Evolutionary conservation across 805 yeast genomes (phyloP).

Genomic region (Cyberlindnera mycetangii): DNA sequence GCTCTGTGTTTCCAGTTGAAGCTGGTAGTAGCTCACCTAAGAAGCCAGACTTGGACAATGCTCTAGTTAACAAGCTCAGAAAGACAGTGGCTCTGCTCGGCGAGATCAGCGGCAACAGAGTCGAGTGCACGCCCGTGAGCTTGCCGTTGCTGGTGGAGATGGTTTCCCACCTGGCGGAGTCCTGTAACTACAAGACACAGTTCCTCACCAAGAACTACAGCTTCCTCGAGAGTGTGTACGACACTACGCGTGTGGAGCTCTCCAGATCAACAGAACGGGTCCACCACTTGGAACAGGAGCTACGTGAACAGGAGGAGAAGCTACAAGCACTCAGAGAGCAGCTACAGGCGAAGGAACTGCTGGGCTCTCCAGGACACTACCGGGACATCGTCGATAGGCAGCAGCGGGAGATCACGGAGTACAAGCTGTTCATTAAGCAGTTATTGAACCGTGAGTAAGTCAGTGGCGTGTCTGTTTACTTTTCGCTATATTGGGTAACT

Average conservation of each 20-base stretch:
- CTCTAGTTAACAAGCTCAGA: too few species aligned
- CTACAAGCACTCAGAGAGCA: neutral
- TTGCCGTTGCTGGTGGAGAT: too few species aligned
- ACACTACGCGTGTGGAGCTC: conserved; percentile 14
- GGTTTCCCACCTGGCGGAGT: conserved; percentile 12
- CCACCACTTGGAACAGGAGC: neutral
- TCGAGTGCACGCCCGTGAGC: too few species aligned
- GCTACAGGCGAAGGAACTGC: neutral
- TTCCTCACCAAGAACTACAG: conserved; percentile 26
- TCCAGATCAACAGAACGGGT: conserved; percentile 2
- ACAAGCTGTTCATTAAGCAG: conserved; percentile 25
- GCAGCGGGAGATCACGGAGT: conserved; percentile 22
- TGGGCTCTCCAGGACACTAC: too few species aligned
- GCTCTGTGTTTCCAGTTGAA: too few species aligned
- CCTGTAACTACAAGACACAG: conserved; percentile 18
- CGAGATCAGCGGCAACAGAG: too few species aligned
- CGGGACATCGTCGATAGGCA: conserved; percentile 13
- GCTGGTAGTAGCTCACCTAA: too few species aligned
- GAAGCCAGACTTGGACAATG: too few species aligned
- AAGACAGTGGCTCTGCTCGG: too few species aligned
- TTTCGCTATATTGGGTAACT: neutral
- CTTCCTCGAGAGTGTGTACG: conserved; percentile 22
- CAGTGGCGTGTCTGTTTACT: neutral
- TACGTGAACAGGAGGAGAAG: conserved; percentile 2
- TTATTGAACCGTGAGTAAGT: conserved; percentile 22